Evolutionary conservation across 2,329 filamentous ascomycete species (phyloP).

Genomic region (Trichoderma citrinoviride): DNA sequence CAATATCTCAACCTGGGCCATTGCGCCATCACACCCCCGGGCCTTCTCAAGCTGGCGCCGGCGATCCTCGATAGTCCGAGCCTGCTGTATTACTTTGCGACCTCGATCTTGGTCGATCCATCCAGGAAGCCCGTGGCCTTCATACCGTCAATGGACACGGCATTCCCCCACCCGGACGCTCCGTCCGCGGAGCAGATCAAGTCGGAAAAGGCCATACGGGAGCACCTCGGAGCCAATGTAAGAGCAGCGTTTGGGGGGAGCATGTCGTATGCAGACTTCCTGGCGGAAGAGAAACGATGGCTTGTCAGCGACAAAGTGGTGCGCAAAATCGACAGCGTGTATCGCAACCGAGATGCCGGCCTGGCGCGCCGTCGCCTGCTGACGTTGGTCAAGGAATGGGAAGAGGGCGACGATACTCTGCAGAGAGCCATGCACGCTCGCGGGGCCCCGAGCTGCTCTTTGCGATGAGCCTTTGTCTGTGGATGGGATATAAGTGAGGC

Average conservation of each 20-base stretch:
- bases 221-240: conserved; percentile 35
- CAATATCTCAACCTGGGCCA: conserved; percentile 44
- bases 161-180: conserved; percentile 28
- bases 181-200: conserved; percentile 30
- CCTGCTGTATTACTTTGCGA: conserved; percentile 39
- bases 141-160: conserved; percentile 31
- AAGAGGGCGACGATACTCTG: conserved; percentile 40
- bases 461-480: neutral
- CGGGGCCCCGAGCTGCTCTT: neutral
- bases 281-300: conserved; percentile 40
- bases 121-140: conserved; percentile 28
- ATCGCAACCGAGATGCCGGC: conserved; percentile 42
- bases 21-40: conserved; percentile 35
- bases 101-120: conserved; percentile 38
- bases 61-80: conserved; percentile 33
- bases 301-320: conserved; percentile 42
- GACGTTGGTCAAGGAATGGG: conserved; percentile 41
- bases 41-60: conserved; percentile 30
- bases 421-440: conserved; percentile 36
- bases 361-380: conserved; percentile 36
- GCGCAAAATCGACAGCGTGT: conserved; percentile 44
- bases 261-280: conserved; percentile 34
- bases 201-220: conserved; percentile 31
- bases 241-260: conserved; percentile 31
- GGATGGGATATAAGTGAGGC: neutral